A percentile compares a stretch with the other conserved stretches of the same genome.
These are phyloP conservation scores for Acrodontium crateriforme DNA, from an alignment of 2,329 filamentous ascomycete genomes.

Conservation along the genomic window DNA sequence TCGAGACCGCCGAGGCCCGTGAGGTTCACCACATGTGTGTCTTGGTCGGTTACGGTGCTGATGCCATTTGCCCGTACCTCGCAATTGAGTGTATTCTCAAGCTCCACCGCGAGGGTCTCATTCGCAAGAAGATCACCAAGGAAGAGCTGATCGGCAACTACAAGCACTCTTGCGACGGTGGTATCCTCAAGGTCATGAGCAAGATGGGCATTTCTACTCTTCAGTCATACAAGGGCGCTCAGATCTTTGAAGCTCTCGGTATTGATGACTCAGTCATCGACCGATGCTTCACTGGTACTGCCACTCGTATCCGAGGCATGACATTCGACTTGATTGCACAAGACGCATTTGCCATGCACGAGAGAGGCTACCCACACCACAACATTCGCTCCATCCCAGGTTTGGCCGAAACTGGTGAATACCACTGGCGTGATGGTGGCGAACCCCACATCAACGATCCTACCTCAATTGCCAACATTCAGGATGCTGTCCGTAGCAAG, in stretches of 20 bases:
- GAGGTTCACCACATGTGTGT: slow-evolving; percentile 99
- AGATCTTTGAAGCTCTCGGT: slow-evolving; percentile 93
- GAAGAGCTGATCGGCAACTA: slow-evolving; percentile 86
- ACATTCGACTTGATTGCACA: slow-evolving; percentile 89
- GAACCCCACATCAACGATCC: slow-evolving; percentile 94
- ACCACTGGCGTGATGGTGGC: slow-evolving; percentile 95
- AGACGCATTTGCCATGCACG: slow-evolving; percentile 88
- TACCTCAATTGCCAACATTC: slow-evolving; percentile 87
- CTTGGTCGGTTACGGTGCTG: slow-evolving; percentile 86
- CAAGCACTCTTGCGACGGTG: slow-evolving; percentile 90
- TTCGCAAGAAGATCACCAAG: slow-evolving; percentile 74
- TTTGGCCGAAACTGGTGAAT: slow-evolving; percentile 84
- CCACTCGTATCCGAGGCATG: slow-evolving; percentile 84
- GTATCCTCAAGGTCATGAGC: slow-evolving; percentile 96
- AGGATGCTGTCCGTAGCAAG: slow-evolving; percentile 91
- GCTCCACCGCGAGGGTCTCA: slow-evolving; percentile 84
- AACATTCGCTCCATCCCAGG: slow-evolving; percentile 64
- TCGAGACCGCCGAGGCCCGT: slow-evolving; percentile 89
- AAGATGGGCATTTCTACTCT: slow-evolving; percentile 99
- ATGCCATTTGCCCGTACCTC: slow-evolving; percentile 88
- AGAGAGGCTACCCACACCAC: slow-evolving; percentile 77
- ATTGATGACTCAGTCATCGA: slow-evolving; percentile 87
- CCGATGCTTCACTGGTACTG: slow-evolving; percentile 86
- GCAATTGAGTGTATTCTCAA: slow-evolving; percentile 95
- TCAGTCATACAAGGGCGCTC: slow-evolving; percentile 91